Percentiles rank a stretch among this genome's conserved stretches.
Evolutionary conservation across 345 rosid species (phyloP).

Genomic region (Syzygium jambos): DNA sequence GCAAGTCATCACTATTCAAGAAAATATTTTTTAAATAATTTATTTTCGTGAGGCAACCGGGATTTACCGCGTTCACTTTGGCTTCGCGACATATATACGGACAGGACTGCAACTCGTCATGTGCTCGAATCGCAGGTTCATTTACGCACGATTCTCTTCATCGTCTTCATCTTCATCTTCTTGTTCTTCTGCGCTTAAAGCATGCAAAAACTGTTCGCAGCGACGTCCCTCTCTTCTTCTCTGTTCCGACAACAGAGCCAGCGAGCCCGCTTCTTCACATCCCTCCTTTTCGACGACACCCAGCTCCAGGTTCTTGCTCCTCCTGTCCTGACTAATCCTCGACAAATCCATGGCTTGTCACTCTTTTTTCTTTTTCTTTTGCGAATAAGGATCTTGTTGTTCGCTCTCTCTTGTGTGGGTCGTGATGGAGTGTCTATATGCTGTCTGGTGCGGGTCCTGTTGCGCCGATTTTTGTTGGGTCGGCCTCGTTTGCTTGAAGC

Average conservation of each 20-base stretch:
- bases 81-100: background rate
- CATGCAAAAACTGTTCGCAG: slow-evolving; percentile 38
- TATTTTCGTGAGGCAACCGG: too few relatives aligned
- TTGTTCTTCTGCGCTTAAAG: background rate
- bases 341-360: background rate
- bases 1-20: too few relatives aligned
- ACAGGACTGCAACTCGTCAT: background rate
- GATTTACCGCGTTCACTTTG: background rate
- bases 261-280: slow-evolving; percentile 45
- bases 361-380: background rate
- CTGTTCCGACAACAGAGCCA: slow-evolving; percentile 6
- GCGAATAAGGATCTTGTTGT: background rate
- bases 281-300: slow-evolving; percentile 89
- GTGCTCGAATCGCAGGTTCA: background rate
- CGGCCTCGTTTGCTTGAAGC: background rate
- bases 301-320: slow-evolving; percentile 59
- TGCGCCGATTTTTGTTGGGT: background rate
- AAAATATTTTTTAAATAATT: too few relatives aligned
- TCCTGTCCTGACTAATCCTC: background rate
- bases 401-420: background rate
- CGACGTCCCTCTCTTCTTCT: slow-evolving; percentile 22
- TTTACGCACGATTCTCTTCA: background rate
- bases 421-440: background rate
- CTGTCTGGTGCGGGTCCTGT: background rate
- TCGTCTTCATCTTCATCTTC: background rate